phyloP scores from a whole-genome alignment of 1,284 basidiomycete genomes.

The Schizophyllum commune region DNA sequence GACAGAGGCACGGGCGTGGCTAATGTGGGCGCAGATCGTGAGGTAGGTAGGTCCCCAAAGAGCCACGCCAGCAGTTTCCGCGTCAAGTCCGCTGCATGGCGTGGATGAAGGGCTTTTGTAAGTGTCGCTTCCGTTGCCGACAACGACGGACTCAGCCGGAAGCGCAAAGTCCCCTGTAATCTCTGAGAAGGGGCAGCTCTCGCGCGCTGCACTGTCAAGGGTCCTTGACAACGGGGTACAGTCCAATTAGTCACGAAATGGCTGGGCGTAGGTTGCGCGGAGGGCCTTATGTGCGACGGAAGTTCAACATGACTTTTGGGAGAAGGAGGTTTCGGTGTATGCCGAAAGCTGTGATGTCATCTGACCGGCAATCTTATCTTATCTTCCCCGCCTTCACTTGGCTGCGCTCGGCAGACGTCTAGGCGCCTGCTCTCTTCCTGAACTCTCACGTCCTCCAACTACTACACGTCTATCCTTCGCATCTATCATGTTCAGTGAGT shows the following conservation, averaged over 20 bases:
- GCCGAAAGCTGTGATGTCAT: background rate
- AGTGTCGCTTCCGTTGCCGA: background rate
- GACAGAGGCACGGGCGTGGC: background rate
- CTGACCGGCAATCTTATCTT: conserved; percentile 1
- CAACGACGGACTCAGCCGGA: background rate
- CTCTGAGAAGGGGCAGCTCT: no score
- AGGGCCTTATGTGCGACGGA: background rate
- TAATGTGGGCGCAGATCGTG: background rate
- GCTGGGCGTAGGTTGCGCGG: background rate
- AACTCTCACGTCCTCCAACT: background rate
- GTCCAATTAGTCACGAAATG: background rate
- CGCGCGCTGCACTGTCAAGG: no score
- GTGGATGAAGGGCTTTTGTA: background rate
- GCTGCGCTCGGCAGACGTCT: background rate
- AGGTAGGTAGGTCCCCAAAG: background rate
- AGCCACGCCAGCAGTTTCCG: background rate
- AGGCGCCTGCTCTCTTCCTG: background rate
- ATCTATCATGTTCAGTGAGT: conserved; percentile 11
- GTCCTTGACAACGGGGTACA: background rate
- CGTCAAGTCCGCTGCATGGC: background rate
- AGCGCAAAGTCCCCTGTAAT: no score
- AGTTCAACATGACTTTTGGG: background rate
- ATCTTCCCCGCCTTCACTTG: background rate
- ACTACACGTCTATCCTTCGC: background rate
- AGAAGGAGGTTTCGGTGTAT: background rate